Evolutionary conservation across 768 basidiomycete species (phyloP).

Genomic region (Phaffia australis): DNA sequence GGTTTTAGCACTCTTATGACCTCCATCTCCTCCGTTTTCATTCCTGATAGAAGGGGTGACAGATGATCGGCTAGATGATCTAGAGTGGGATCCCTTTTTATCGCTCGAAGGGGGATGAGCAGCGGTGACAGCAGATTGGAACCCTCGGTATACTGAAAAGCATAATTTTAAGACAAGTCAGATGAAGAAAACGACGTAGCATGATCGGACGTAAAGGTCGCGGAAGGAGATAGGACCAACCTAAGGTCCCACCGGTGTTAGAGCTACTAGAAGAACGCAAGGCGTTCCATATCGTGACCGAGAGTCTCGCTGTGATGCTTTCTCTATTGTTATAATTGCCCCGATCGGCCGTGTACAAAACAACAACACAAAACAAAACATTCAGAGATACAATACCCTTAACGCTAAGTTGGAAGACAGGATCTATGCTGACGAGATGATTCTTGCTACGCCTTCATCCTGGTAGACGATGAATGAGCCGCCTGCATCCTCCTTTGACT

Average conservation of each 20-base stretch:
- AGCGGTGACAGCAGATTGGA: conserved; percentile 3
- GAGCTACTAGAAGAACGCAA: conserved; percentile 14
- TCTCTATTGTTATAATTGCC: background rate
- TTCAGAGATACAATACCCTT: too few species aligned
- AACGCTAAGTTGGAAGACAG: background rate
- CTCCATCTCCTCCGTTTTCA: background rate
- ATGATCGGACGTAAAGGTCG: background rate
- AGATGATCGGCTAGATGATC: background rate
- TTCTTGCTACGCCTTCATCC: conserved; percentile 9
- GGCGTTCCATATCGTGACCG: conserved; percentile 20
- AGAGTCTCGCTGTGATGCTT: conserved; percentile 20
- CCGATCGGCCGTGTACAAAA: background rate
- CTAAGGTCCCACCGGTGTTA: conserved; percentile 19
- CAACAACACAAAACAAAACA: background rate
- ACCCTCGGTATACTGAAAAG: conserved; percentile 22
- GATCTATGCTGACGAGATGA: conserved; percentile 16
- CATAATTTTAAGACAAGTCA: background rate
- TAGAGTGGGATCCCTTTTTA: background rate
- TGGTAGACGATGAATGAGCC: conserved; percentile 19
- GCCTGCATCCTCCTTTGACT: conserved; percentile 12
- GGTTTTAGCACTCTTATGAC: background rate
- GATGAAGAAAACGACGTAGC: background rate
- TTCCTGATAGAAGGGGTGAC: background rate
- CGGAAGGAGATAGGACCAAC: background rate
- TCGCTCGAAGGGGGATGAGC: conserved; percentile 6